Evolutionary conservation across 2,329 filamentous ascomycete species (phyloP).

Genomic region (Aureobasidium sp.): DNA sequence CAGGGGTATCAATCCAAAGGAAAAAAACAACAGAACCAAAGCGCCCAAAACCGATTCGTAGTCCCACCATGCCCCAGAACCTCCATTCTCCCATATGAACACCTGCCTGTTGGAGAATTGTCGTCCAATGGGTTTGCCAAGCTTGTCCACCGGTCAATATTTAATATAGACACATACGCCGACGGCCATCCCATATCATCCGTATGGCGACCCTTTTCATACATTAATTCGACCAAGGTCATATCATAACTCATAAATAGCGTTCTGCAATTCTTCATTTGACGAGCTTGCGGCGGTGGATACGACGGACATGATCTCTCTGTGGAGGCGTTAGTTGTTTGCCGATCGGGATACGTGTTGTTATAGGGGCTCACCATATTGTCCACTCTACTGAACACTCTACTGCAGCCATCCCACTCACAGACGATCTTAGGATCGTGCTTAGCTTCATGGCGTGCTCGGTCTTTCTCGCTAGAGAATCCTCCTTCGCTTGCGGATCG

Average conservation of each 20-base stretch:
- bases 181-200: neutral
- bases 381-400: slow-evolving; percentile 54
- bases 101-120: neutral
- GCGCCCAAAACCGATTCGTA: neutral
- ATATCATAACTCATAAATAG: slow-evolving; percentile 3
- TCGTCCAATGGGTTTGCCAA: slow-evolving; percentile 2
- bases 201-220: neutral
- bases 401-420: slow-evolving; percentile 50
- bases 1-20: slow-evolving; percentile 6
- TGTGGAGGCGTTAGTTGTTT: slow-evolving; percentile 14
- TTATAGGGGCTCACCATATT: slow-evolving; percentile 46
- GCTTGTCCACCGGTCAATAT: neutral
- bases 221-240: slow-evolving; percentile 4
- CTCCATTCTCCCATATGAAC: neutral
- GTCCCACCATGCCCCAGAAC: neutral
- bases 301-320: slow-evolving; percentile 23
- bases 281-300: slow-evolving; percentile 17
- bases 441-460: slow-evolving; percentile 54
- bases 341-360: neutral
- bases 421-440: slow-evolving; percentile 55
- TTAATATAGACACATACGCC: slow-evolving; percentile 6
- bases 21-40: neutral
- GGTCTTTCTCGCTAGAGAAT: slow-evolving; percentile 57
- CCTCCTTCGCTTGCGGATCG: slow-evolving; percentile 50
- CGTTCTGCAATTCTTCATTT: neutral